Base-by-base conservation (phyloP, 2,329 filamentous ascomycete genomes). In the Orbilia ellipsospora region DNA sequence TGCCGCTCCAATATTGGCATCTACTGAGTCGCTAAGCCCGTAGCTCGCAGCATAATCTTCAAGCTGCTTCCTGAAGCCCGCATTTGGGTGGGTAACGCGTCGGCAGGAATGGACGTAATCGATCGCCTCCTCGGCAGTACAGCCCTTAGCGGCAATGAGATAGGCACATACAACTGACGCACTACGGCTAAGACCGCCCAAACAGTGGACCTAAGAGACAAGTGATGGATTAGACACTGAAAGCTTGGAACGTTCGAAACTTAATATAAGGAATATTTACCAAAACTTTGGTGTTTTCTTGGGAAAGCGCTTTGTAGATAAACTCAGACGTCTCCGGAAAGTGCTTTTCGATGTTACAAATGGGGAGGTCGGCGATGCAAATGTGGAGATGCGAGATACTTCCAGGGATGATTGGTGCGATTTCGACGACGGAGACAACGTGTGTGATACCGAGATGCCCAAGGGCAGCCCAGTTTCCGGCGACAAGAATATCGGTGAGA, bases 101-200 rank as follows among this genome's bases (percentile, higher is more conserved):
- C 52, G 20, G 28, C 52, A 36, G 20, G 26, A 20, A 55, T 55
- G 52, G 52, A 20, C 28, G 52, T 55, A 55, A 10, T 20, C 52
- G 15, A 55, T 28, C 52, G 52, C 52, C 23, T 55, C 52, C 23
- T 4, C 52, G 52, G 52, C 52, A n/a, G 52, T 55, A 55, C 52
- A 55, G 23, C 52, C 52, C 52, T 55, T 55, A 18, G 26, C 52
- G 52, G 52, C 52, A 55, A 55, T 55, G 52, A 55, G 52, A 31
- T 55, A 55, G 23, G 52, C 52, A 55, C 52, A 55, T 3, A 55
- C 23, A 36, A 55, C 52, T 23, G 52, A 55, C 52, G 52, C 52
- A 31, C 52, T 55, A 20, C 52, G 52, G 28, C 52, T 55, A 20
- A 55, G 52, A n/a, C 52, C 52, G 23, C 52, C 52, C 52, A 55